phyloP scores from a whole-genome alignment of 805 yeast genomes.

The Metschnikowia aberdeeniae region DNA sequence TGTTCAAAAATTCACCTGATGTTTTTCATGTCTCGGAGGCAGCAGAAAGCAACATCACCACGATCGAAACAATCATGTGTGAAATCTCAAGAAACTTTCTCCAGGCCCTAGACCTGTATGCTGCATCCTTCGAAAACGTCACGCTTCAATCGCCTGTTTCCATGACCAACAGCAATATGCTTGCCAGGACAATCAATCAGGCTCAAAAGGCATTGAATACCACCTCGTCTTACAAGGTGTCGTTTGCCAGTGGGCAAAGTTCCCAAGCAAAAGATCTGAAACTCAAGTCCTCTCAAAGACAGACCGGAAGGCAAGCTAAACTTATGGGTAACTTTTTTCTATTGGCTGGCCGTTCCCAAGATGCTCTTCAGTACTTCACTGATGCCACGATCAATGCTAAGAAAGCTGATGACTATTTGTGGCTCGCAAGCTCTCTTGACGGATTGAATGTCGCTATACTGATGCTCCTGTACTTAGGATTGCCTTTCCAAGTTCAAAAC shows the following conservation, averaged over 20 bases:
- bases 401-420: constrained; percentile 66
- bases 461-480: constrained; percentile 53
- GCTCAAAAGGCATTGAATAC: constrained; percentile 44
- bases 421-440: constrained; percentile 89
- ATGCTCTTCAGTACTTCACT: constrained; percentile 68
- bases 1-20: background rate
- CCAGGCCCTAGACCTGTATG: constrained; percentile 59
- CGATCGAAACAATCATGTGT: constrained; percentile 63
- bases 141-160: constrained; percentile 81
- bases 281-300: constrained; percentile 39
- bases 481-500: constrained; percentile 47
- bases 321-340: constrained; percentile 72
- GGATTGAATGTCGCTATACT: constrained; percentile 66
- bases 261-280: constrained; percentile 22
- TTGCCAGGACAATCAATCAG: constrained; percentile 36
- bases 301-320: constrained; percentile 71
- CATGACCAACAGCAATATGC: constrained; percentile 46
- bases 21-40: constrained; percentile 26
- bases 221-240: constrained; percentile 34
- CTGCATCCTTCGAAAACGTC: constrained; percentile 70
- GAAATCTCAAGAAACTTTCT: constrained; percentile 67
- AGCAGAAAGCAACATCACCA: constrained; percentile 23
- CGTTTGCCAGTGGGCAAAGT: constrained; percentile 20
- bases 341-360: constrained; percentile 71
- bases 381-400: constrained; percentile 63